Percentiles rank a stretch among this genome's conserved stretches.
These are phyloP conservation scores for Orychophragmus violaceus DNA, from an alignment of 345 rosid genomes.

Conservation along the genomic window DNA sequence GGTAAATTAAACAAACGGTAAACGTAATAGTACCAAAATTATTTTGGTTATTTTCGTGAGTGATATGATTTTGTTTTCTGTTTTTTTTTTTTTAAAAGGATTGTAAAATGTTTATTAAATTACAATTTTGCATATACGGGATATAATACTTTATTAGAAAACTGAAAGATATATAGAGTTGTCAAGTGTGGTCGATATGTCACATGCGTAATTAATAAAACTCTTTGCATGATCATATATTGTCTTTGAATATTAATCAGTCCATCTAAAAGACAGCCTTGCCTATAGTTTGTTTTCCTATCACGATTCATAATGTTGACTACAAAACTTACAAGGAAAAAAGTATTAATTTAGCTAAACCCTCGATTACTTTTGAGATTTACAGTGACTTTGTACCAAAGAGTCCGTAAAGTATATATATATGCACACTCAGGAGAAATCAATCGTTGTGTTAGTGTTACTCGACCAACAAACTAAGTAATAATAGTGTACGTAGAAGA, in stretches of 20 bases:
- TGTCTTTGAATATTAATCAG: background rate
- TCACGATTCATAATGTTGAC: background rate
- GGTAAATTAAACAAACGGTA: no score
- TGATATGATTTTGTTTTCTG: no score
- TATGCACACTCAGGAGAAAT: background rate
- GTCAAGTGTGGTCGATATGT: no score
- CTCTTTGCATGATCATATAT: background rate
- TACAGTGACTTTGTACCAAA: background rate
- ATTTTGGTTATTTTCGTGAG: no score
- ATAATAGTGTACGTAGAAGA: constrained; percentile 5
- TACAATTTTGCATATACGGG: no score
- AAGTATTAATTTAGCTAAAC: background rate
- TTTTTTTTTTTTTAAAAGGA: no score
- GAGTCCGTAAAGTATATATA: background rate
- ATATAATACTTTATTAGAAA: no score
- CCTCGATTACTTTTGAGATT: background rate
- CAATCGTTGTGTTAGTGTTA: background rate
- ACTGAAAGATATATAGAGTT: no score
- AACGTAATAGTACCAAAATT: no score
- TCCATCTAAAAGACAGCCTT: background rate
- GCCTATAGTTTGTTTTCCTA: background rate
- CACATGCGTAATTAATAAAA: background rate
- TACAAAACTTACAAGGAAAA: background rate
- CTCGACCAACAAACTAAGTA: background rate
- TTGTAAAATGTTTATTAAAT: no score